Evolutionary conservation across 202 grass and related monocot species (phyloP).

Genomic region (Panicum hallii): DNA sequence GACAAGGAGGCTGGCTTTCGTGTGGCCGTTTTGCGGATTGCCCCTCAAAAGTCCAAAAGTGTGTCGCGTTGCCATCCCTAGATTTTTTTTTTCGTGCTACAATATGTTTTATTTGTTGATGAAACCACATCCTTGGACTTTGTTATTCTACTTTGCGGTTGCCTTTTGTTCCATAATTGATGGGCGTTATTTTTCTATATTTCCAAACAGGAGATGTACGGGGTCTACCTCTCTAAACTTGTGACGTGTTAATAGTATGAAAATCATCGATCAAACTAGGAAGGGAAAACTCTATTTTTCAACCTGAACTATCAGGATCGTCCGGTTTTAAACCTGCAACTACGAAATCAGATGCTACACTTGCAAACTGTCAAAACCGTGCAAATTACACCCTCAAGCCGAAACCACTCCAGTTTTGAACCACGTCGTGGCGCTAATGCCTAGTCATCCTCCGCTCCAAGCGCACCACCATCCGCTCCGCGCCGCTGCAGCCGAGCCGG

Average conservation of each 20-base stretch:
- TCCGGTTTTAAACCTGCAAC: no score
- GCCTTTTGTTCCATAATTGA: not conserved
- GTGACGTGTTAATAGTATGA: no score
- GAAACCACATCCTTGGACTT: not conserved
- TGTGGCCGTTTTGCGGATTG: slow-evolving; percentile 25
- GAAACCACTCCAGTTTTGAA: no score
- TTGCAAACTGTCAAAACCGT: no score
- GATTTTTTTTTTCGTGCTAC: not conserved
- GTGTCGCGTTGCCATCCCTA: not conserved
- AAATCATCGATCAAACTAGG: no score
- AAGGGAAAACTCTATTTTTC: no score
- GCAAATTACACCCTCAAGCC: no score
- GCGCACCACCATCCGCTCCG: slow-evolving; percentile 69
- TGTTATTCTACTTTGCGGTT: not conserved
- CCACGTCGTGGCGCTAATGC: no score
- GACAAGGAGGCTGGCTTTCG: not conserved
- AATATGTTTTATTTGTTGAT: not conserved
- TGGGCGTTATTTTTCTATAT: not conserved
- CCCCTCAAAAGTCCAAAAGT: not conserved
- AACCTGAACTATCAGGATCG: no score
- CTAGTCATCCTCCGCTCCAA: slow-evolving; percentile 45
- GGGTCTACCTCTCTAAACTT: no score
- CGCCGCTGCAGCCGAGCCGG: slow-evolving; percentile 47
- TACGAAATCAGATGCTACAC: no score
- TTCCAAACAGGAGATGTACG: no score